Evolutionary conservation across 352 stramenopile species (phyloP).

Genomic region (Phytophthora cryptogea): DNA sequence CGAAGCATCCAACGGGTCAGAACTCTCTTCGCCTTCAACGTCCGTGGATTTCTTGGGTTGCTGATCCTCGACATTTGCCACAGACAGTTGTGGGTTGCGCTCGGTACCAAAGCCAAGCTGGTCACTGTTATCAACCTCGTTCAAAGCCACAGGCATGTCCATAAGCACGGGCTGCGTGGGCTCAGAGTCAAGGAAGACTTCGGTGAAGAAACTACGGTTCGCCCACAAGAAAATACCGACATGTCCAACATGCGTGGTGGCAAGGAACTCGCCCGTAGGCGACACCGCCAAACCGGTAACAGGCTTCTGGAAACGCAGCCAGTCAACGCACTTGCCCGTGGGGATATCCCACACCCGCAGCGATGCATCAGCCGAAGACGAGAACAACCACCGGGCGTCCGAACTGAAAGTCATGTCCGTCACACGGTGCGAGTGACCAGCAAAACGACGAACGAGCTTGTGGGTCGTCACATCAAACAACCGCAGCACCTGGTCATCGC

Average conservation of each 20-base stretch:
- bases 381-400: slow-evolving; percentile 91
- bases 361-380: slow-evolving; percentile 85
- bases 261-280: slow-evolving; percentile 95
- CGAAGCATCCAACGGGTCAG: slow-evolving; percentile 58
- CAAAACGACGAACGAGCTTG: slow-evolving; percentile 89
- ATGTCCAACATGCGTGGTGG: slow-evolving; percentile 92
- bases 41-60: slow-evolving; percentile 52
- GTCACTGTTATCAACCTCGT: slow-evolving; percentile 80
- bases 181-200: slow-evolving; percentile 85
- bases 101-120: slow-evolving; percentile 58
- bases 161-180: slow-evolving; percentile 83
- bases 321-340: slow-evolving; percentile 95
- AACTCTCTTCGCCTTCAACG: slow-evolving; percentile 30
- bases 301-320: slow-evolving; percentile 92
- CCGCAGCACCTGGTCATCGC: slow-evolving; percentile 87
- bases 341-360: slow-evolving; percentile 95
- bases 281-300: slow-evolving; percentile 92
- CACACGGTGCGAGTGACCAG: slow-evolving; percentile 80
- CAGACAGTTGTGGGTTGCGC: slow-evolving; percentile 50
- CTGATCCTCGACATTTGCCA: slow-evolving; percentile 44
- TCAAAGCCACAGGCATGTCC: slow-evolving; percentile 91
- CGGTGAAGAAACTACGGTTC: slow-evolving; percentile 93
- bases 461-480: slow-evolving; percentile 87
- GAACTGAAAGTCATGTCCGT: slow-evolving; percentile 90
- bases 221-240: slow-evolving; percentile 96